A percentile compares a stretch with the other conserved stretches of the same genome.
phyloP scores from a whole-genome alignment of 2,329 filamentous ascomycete genomes.

The Ambrosiella cleistominuta region DNA sequence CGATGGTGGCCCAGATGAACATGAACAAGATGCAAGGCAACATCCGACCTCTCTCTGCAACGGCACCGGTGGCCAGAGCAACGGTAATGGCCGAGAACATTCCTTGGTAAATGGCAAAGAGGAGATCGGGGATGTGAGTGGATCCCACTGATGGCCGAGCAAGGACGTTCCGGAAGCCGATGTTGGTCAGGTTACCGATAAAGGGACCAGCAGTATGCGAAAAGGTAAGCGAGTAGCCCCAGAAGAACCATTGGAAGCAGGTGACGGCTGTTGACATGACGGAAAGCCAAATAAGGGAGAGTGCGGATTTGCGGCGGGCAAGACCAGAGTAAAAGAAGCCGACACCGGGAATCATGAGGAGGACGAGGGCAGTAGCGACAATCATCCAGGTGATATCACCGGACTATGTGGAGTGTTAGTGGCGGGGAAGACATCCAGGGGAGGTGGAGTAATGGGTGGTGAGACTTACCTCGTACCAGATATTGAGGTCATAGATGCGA shows the following conservation, averaged over 20 bases:
- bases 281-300: slow-evolving; percentile 81
- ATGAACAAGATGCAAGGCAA: slow-evolving; percentile 80
- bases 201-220: slow-evolving; percentile 59
- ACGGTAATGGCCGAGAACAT: slow-evolving; percentile 82
- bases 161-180: slow-evolving; percentile 62
- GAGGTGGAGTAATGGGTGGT: neutral
- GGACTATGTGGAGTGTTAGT: slow-evolving; percentile 27
- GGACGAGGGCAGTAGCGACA: slow-evolving; percentile 60
- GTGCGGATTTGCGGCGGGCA: slow-evolving; percentile 70
- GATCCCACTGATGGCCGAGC: slow-evolving; percentile 60
- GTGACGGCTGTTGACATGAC: slow-evolving; percentile 72
- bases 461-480: slow-evolving; percentile 52
- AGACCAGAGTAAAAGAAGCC: slow-evolving; percentile 87
- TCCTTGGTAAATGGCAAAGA: slow-evolving; percentile 75
- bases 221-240: slow-evolving; percentile 71
- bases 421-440: neutral
- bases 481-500: slow-evolving; percentile 50
- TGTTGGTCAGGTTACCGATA: slow-evolving; percentile 63
- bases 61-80: slow-evolving; percentile 66
- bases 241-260: slow-evolving; percentile 90
- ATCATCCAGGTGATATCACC: slow-evolving; percentile 81
- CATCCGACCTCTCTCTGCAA: slow-evolving; percentile 75
- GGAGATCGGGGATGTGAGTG: slow-evolving; percentile 55
- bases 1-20: slow-evolving; percentile 77
- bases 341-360: slow-evolving; percentile 86